phyloP scores from a whole-genome alignment of 2,329 filamentous ascomycete genomes.

The Aspergillus oerlinghausenensis region DNA sequence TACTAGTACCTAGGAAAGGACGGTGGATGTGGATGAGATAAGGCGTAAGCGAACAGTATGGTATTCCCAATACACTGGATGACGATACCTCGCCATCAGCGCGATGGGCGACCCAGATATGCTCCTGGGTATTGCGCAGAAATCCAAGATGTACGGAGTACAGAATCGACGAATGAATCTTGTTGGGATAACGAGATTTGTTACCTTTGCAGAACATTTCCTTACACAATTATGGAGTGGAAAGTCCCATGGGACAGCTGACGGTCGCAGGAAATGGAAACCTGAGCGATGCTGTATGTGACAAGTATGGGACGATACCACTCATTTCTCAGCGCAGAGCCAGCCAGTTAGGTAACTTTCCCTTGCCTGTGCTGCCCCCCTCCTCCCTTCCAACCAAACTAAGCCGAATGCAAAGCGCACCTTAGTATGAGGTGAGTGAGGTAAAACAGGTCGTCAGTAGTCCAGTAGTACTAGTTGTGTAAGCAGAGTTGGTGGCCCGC shows the following conservation, averaged over 20 bases:
- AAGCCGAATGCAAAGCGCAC: background rate
- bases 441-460: constrained; percentile 10
- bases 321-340: constrained; percentile 14
- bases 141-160: background rate
- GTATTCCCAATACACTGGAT: background rate
- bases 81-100: constrained; percentile 7
- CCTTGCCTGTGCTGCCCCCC: constrained; percentile 25
- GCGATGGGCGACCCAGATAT: background rate
- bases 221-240: background rate
- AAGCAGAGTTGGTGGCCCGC: constrained; percentile 14
- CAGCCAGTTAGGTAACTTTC: constrained; percentile 23
- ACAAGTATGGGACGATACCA: constrained; percentile 21
- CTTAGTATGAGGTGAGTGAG: constrained; percentile 3
- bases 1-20: too few species aligned
- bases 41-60: constrained; percentile 7
- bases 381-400: constrained; percentile 11
- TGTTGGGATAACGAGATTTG: background rate
- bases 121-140: background rate
- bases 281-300: constrained; percentile 6
- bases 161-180: background rate
- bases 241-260: background rate
- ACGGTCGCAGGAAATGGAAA: constrained; percentile 8
- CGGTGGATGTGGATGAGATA: background rate
- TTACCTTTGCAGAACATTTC: background rate
- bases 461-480: background rate